Evolutionary conservation across 2,329 filamentous ascomycete species (phyloP).

Genomic region (Cladosporium cucumerinum): DNA sequence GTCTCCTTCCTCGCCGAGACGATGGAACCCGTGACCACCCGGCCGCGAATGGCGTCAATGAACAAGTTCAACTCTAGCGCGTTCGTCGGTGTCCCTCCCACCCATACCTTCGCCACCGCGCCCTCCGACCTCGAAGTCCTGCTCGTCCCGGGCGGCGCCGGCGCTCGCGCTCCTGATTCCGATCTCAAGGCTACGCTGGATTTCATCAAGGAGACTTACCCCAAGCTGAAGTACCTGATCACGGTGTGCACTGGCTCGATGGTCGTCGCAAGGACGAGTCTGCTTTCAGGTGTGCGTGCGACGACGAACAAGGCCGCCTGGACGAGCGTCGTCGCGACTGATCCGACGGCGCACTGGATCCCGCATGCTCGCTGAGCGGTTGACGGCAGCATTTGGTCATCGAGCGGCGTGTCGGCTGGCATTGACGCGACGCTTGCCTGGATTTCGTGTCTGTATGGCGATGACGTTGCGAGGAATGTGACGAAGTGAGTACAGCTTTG

Average conservation of each 20-base stretch:
- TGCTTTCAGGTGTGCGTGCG: slow-evolving; percentile 58
- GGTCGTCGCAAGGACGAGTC: slow-evolving; percentile 56
- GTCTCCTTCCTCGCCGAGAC: slow-evolving; percentile 36
- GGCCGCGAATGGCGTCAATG: slow-evolving; percentile 10
- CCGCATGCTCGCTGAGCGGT: slow-evolving; percentile 60
- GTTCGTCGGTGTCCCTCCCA: slow-evolving; percentile 44
- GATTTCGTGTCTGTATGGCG: slow-evolving; percentile 53
- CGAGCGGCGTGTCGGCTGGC: slow-evolving; percentile 61
- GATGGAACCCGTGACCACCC: slow-evolving; percentile 36
- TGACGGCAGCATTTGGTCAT: slow-evolving; percentile 66
- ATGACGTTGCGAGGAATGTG: slow-evolving; percentile 47
- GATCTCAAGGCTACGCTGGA: slow-evolving; percentile 36
- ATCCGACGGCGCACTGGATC: slow-evolving; percentile 58
- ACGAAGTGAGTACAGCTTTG: slow-evolving; percentile 36
- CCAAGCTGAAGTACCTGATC: slow-evolving; percentile 54
- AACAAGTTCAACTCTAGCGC: slow-evolving; percentile 27
- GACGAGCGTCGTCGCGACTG: slow-evolving; percentile 45
- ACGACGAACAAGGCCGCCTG: slow-evolving; percentile 66
- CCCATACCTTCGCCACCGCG: slow-evolving; percentile 53
- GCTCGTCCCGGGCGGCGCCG: slow-evolving; percentile 62
- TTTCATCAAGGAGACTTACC: slow-evolving; percentile 41
- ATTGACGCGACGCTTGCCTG: slow-evolving; percentile 61
- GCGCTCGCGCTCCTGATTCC: slow-evolving; percentile 44
- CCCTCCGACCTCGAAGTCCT: slow-evolving; percentile 57
- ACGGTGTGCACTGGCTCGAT: slow-evolving; percentile 66